Percentiles rank a stretch among this genome's conserved stretches.
These are phyloP conservation scores for Juglanconis sp. DNA, from an alignment of 2,329 filamentous ascomycete species.

Conservation along the genomic window DNA sequence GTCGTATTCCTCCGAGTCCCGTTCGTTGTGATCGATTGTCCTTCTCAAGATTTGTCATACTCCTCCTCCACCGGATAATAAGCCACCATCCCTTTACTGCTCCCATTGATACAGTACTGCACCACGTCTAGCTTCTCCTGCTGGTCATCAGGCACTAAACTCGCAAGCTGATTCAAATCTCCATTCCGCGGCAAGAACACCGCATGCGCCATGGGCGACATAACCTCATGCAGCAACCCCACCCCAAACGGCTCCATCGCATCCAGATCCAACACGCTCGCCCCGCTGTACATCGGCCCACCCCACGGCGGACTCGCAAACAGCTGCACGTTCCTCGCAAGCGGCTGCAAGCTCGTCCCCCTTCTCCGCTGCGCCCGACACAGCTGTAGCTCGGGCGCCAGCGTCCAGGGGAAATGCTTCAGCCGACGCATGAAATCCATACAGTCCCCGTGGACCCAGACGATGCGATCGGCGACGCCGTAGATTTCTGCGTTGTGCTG, in stretches of 20 bases:
- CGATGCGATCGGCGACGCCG: conserved; percentile 71
- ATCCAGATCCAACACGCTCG: conserved; percentile 75
- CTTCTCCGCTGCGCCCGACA: conserved; percentile 1
- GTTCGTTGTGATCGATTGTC: neutral
- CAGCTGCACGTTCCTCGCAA: conserved; percentile 36
- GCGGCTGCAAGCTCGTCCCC: conserved; percentile 35
- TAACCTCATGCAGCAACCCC: conserved; percentile 58
- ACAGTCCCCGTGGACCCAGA: conserved; percentile 83
- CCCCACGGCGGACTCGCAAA: conserved; percentile 62
- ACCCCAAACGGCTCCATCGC: conserved; percentile 87
- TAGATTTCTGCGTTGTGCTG: conserved; percentile 89
- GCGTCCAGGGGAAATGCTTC: conserved; percentile 27
- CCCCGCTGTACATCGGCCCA: conserved; percentile 52
- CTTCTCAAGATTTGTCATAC: neutral
- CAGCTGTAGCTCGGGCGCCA: conserved; percentile 11
- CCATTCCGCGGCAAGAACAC: conserved; percentile 85
- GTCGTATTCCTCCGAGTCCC: neutral
- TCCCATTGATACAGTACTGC: conserved; percentile 89
- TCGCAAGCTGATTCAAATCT: conserved; percentile 74
- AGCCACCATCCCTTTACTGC: conserved; percentile 77
- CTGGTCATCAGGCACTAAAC: conserved; percentile 40
- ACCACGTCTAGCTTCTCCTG: conserved; percentile 64
- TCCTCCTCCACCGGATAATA: conserved; percentile 45
- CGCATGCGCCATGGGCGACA: conserved; percentile 58
- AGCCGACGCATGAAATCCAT: conserved; percentile 64